Base-by-base conservation (phyloP, 169 alveolate species). In the Eimeria tenella region DNA sequence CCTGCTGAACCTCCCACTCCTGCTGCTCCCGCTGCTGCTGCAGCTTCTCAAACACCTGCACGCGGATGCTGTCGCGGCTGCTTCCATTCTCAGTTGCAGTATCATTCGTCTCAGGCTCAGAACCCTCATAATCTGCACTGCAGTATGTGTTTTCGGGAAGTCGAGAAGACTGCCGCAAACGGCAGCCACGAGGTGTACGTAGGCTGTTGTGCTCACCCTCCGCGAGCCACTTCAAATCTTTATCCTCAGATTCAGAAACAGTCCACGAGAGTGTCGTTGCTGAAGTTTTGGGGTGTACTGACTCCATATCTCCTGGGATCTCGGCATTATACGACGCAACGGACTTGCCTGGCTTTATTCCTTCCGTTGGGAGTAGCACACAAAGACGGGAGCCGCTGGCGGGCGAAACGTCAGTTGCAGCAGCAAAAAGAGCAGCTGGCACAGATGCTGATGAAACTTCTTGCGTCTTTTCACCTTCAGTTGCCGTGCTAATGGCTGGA, bases 1-100 rank as follows among this genome's bases (percentile, higher is more conserved):
- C 84, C n/a, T 42, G 60, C 84, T 74, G 60, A 31, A 17, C 62
- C 17, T 74, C 84, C 84, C 84, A 11, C 19, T 74, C 63, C 62
- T 74, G 63, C 62, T 74, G 63, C 84, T 74, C 84, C 23, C 84
- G 84, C 84, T 74, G 84, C 84, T 74, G 63, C 60, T 74, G 84
- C 84, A 74, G 84, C 84, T 74, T 74, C 25, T 50, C 42, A 74
- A 74, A 74, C 31, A 74, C 42, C 62, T 74, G 84, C 19, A 74
- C 4, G 42, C 84, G 60, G 11, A 74, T 74, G 23, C 84, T 74
- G 23, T 74, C 84, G 6, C 31, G 19, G 49, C 31, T 31, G 42
- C 62, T 49, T 5, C 56, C 5, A 5, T 31, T 49, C 21, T 58
- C 68, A 17, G 68, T 58, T 13, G 68, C 21, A 17, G 68, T 10